phyloP scores from a whole-genome alignment of 176 grass and related monocot species.

The Zizania latifolia region DNA sequence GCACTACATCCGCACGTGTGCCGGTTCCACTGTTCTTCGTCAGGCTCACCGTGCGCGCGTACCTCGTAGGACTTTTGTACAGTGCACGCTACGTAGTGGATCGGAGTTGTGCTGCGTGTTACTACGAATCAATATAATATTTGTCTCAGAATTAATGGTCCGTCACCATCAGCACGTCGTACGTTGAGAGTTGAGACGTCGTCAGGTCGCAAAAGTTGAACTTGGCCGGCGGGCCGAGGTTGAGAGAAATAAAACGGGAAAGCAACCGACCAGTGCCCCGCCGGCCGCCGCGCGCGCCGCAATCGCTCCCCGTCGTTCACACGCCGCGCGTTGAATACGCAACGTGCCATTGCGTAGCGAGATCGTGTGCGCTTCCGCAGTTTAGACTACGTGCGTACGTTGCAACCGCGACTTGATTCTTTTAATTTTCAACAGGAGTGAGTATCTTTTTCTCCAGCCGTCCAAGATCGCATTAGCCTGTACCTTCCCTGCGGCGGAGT shows the following conservation, averaged over 20 bases:
- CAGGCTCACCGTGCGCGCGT: background rate
- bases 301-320: background rate
- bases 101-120: background rate
- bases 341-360: too few species aligned
- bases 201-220: background rate
- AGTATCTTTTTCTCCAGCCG: too few species aligned
- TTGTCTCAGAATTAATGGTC: background rate
- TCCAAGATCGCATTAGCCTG: too few species aligned
- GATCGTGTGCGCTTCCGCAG: too few species aligned
- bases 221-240: background rate
- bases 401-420: background rate
- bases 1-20: constrained; percentile 22
- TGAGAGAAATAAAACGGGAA: background rate
- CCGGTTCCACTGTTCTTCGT: background rate
- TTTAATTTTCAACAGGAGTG: too few species aligned
- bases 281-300: too few species aligned
- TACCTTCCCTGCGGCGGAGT: too few species aligned
- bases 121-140: background rate
- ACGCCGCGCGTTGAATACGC: background rate
- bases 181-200: background rate
- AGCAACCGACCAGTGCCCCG: background rate
- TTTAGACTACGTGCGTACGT: too few species aligned
- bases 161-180: background rate
- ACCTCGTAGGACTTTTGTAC: background rate
- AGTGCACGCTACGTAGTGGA: background rate